A percentile compares a stretch with the other conserved stretches of the same genome.
These are phyloP conservation scores for Cordyceps farinosa DNA, from an alignment of 2,329 filamentous ascomycete genomes.

Conservation along the genomic window DNA sequence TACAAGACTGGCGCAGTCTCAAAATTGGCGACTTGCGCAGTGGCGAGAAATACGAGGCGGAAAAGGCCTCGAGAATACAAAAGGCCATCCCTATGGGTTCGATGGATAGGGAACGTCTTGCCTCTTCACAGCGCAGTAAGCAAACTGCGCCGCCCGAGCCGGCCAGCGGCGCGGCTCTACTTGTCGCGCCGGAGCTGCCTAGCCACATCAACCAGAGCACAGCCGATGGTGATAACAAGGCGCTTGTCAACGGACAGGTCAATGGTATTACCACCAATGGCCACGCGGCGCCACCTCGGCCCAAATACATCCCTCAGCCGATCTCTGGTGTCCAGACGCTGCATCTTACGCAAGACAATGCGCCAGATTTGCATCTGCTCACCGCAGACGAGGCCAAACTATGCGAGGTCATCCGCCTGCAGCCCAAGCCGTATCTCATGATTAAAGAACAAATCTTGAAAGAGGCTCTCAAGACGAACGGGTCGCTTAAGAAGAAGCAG, in stretches of 20 bases:
- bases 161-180: slow-evolving; percentile 68
- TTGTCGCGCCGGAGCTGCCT: slow-evolving; percentile 76
- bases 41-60: slow-evolving; percentile 88
- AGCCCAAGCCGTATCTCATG: slow-evolving; percentile 91
- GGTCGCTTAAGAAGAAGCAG: slow-evolving; percentile 88
- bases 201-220: slow-evolving; percentile 38
- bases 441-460: slow-evolving; percentile 92
- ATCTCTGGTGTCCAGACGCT: slow-evolving; percentile 62
- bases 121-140: slow-evolving; percentile 65
- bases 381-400: slow-evolving; percentile 80
- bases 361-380: slow-evolving; percentile 80
- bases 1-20: slow-evolving; percentile 89
- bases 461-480: slow-evolving; percentile 85
- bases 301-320: slow-evolving; percentile 51
- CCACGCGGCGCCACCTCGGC: slow-evolving; percentile 36
- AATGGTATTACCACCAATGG: slow-evolving; percentile 39
- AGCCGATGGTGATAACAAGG: slow-evolving; percentile 49
- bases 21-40: slow-evolving; percentile 79
- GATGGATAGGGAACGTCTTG: slow-evolving; percentile 77
- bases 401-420: slow-evolving; percentile 77
- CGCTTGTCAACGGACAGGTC: slow-evolving; percentile 50
- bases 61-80: slow-evolving; percentile 75
- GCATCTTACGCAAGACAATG: slow-evolving; percentile 68
- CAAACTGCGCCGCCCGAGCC: slow-evolving; percentile 65
- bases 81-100: slow-evolving; percentile 69